Base-by-base conservation (phyloP, 345 rosid species). In the Gynandropsis gynandra region DNA sequence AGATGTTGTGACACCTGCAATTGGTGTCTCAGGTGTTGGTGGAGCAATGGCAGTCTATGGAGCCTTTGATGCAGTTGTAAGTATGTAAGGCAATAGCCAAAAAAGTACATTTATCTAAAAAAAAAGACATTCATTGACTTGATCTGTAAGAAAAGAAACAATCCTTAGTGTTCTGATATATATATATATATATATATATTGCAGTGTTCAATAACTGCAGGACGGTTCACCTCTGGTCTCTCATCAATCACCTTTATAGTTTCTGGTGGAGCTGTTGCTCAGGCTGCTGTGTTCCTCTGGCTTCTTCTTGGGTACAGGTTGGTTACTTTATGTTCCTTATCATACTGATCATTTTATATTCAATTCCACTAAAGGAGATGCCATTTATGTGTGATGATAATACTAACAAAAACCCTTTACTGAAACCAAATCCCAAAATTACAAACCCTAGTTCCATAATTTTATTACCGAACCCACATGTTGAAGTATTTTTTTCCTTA, bases 41-140 rank as follows among this genome's bases (percentile, higher is more conserved):
- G 90, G 90, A 52, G 78, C 95, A 5, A 81, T 89, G 97, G 97
- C 88, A 33, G 79, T 83, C 42, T 89, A 89, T 52, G 96, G 97
- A 32, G 97, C 88, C 56, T 71, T 81, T 75, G 87, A 83, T 76
- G 85, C 96, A 39, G 52, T 83, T 40, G 97, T 89, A 76, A 77
- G 97, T 76, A 71, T n/a, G 15, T 24, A 15, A 24, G 48, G n/a
- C 24, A 24, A 32, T 32, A 24, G 5, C n/a, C 10, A 34, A 32
- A 14, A 5, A 9, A 35, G 51, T 24, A 39, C 61, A 16, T 42
- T 17, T 27, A 10, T 33, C 34, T 29, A 35, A 37, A 29, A 8
- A n/a, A n/a, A n/a, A n/a, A n/a, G n/a, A n/a, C n/a, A n/a, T n/a
- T n/a, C n/a, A n/a, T n/a, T n/a, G n/a, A n/a, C n/a, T n/a, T n/a